A percentile compares a stretch with the other conserved stretches of the same genome.
Conservation (phyloP, 768 basidiomycete genomes). For the Xerocomellus chrysenteron region DNA sequence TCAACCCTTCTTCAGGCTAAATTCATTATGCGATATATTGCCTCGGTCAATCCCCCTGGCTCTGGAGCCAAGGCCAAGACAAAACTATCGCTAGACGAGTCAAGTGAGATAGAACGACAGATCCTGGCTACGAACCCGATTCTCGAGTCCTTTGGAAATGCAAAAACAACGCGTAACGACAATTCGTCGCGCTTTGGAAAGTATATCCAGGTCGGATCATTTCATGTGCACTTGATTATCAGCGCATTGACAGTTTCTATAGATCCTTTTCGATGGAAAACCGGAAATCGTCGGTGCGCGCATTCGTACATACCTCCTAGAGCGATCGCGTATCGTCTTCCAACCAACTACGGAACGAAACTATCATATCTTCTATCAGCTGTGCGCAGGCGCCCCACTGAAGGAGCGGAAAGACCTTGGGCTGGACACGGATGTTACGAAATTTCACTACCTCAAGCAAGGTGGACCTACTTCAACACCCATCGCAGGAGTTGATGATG, state of each 20-base stretch:
- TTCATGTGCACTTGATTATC: not conserved
- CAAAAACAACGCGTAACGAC: slow-evolving; percentile 98
- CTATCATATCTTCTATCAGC: slow-evolving; percentile 99
- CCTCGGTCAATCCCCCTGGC: slow-evolving; percentile 89
- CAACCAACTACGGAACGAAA: slow-evolving; percentile 97
- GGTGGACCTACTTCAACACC: slow-evolving; percentile 86
- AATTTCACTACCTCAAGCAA: slow-evolving; percentile 91
- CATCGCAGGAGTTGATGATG: slow-evolving; percentile 92
- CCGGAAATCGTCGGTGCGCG: slow-evolving; percentile 98
- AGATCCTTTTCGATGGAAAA: slow-evolving; percentile 96
- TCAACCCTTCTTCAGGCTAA: slow-evolving; percentile 62
- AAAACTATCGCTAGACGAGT: slow-evolving; percentile 76
- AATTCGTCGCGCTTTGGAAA: slow-evolving; percentile 99
- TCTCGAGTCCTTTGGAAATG: slow-evolving; percentile 98
- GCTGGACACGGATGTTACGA: slow-evolving; percentile 77
- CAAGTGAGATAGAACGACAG: slow-evolving; percentile 94
- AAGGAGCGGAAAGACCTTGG: slow-evolving; percentile 96
- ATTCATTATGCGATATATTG: slow-evolving; percentile 98
- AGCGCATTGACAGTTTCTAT: not conserved
- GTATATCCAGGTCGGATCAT: slow-evolving; percentile 78
- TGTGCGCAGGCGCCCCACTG: slow-evolving; percentile 93
- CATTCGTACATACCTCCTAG: slow-evolving; percentile 97
- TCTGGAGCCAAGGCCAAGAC: slow-evolving; percentile 59
- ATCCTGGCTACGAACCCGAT: slow-evolving; percentile 99
- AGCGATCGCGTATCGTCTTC: slow-evolving; percentile 96